Evolutionary conservation across 2,329 filamentous ascomycete genomes (phyloP), one percentile per base, ranked within the genome.

Genomic region (Xylaria arbuscula): DNA sequence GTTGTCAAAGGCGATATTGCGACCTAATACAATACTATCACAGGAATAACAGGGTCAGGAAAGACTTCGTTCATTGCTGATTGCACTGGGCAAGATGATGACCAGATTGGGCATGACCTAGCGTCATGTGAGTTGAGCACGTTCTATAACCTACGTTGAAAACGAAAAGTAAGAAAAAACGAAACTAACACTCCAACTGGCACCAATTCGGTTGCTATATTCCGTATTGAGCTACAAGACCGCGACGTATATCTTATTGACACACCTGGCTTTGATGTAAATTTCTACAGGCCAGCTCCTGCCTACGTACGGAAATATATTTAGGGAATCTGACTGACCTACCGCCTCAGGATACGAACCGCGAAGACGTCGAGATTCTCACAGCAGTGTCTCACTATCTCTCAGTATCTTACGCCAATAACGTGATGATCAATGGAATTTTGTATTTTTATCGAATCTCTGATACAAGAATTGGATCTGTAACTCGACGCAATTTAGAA

Each of bases 1-100:
- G 17, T 0, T 36, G 6, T 1, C 2, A 19, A 11, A 28, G 61
- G 48, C 1, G 10, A 65, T 28, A 13, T 2, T 2, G 3, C 24
- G 19, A n/a, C 32, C 50, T 61, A 60, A 66, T 28, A 28, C 28
- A 28, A 28, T 28, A 28, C 5, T 13, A 3, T 10, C 34, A 62
- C 67, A 54, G 67, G 67, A 15, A 58, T 57, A 50, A 72, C 70
- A 4, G 70, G 70, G 5, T 61, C 66, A 0, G 70, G 68, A 3
- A 72, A 72, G 40, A 72, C 62, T 13, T 59, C 70, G 5, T 36
- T 72, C 19, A 64, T 72, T 22, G 51, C 34, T 11, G 42, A 55
- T 13, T 61, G 59, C 13, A 67, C 62, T 0, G 45, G 47, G 3
- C n/a, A 50, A 40, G 5, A 63, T 2, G 40, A 68, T 17, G 47